These are phyloP conservation scores for Centaurea solstitialis DNA, from an alignment of 129 eudicot genomes.

Conservation along the genomic window DNA sequence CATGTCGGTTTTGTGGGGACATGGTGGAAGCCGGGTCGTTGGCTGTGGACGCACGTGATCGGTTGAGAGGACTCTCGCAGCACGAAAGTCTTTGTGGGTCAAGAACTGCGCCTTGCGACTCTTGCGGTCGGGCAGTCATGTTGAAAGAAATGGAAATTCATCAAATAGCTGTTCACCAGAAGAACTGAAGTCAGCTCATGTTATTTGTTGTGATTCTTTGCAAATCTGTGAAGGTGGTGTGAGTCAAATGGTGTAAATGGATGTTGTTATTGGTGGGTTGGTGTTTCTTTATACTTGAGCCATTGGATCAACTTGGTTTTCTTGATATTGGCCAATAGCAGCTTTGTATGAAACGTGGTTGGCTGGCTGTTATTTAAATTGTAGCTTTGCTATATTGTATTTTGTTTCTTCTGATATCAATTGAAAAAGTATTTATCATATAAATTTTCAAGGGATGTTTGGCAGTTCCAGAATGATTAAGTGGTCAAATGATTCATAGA, in stretches of 20 bases:
- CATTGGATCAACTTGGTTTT: neutral
- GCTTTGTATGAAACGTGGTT: neutral
- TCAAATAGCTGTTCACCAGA: constrained; percentile 91
- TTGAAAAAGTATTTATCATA: neutral
- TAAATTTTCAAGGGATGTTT: too few relatives aligned
- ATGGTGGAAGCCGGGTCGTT: constrained; percentile 88
- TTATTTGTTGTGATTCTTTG: neutral
- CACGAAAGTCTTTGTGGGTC: constrained; percentile 94
- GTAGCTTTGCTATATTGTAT: neutral
- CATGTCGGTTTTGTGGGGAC: constrained; percentile 92
- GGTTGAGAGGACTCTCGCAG: constrained; percentile 78
- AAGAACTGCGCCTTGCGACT: constrained; percentile 92
- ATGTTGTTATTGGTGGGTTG: neutral
- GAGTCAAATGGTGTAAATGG: neutral
- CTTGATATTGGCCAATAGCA: neutral
- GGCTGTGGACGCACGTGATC: constrained; percentile 78
- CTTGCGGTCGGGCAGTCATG: constrained; percentile 97
- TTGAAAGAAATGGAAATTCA: constrained; percentile 98
- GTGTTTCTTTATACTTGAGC: neutral
- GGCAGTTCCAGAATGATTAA: too few relatives aligned
- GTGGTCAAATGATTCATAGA: too few relatives aligned
- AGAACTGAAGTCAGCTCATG: constrained; percentile 21
- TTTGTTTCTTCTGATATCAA: neutral
- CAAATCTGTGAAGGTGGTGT: neutral
- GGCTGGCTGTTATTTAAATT: neutral